These are phyloP conservation scores for Colletotrichum salicis DNA, from an alignment of 2,329 filamentous ascomycete genomes.

Conservation along the genomic window DNA sequence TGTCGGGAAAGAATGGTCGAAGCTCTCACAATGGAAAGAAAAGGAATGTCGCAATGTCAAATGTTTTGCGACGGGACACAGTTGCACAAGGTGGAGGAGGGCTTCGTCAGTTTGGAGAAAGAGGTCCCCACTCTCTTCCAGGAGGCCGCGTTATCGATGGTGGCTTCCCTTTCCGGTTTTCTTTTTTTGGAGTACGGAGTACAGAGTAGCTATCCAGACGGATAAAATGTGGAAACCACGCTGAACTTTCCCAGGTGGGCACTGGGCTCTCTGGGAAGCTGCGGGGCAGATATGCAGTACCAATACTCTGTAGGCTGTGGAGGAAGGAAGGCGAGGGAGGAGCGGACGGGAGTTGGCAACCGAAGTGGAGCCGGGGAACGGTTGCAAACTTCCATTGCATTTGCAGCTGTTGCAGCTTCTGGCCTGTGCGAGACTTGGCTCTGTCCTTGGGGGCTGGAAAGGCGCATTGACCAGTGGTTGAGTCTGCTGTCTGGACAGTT, in stretches of 20 bases:
- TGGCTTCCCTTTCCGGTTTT: neutral
- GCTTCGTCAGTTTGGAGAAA: slow-evolving; percentile 15
- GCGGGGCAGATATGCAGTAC: slow-evolving; percentile 9
- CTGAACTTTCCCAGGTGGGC: slow-evolving; percentile 5
- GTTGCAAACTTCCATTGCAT: no score
- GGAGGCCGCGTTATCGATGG: neutral
- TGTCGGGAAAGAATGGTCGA: neutral
- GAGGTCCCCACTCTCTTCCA: neutral
- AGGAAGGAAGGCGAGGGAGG: neutral
- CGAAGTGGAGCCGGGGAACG: neutral
- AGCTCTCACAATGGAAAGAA: slow-evolving; percentile 9
- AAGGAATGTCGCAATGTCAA: neutral
- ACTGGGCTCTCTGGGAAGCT: neutral
- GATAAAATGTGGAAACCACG: neutral
- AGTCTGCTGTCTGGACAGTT: neutral
- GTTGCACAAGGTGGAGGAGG: slow-evolving; percentile 30
- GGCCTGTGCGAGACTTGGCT: slow-evolving; percentile 7
- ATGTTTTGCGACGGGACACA: slow-evolving; percentile 31
- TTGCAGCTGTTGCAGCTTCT: neutral
- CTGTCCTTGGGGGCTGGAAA: neutral
- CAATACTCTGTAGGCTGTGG: neutral
- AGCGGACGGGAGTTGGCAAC: neutral
- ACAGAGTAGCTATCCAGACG: no score
- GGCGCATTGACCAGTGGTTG: neutral
- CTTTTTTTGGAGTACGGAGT: neutral